A percentile compares a stretch with the other conserved stretches of the same genome.
Evolutionary conservation across 2,329 filamentous ascomycete species (phyloP).

Genomic region (Claviceps maximensis): DNA sequence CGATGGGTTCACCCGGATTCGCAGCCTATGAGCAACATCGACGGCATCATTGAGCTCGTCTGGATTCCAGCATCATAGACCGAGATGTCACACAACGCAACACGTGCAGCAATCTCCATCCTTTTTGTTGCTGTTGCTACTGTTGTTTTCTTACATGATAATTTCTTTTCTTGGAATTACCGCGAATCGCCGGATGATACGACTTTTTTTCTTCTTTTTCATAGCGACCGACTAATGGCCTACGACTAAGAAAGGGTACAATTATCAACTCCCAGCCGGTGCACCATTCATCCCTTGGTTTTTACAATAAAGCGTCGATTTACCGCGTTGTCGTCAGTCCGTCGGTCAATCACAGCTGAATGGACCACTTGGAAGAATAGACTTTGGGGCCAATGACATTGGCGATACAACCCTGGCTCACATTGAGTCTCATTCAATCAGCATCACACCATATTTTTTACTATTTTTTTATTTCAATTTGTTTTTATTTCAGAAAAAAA

Average conservation of each 20-base stretch:
- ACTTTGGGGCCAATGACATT: background rate
- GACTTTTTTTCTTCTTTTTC: background rate
- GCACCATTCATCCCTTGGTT: background rate
- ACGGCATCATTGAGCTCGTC: conserved; percentile 43
- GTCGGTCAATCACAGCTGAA: background rate
- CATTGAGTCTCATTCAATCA: background rate
- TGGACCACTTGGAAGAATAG: background rate
- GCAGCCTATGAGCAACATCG: conserved; percentile 36
- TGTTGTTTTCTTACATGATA: background rate
- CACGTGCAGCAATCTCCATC: no score
- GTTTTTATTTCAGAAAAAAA: background rate
- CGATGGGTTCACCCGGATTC: conserved; percentile 36
- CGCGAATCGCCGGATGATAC: background rate
- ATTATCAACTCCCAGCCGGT: background rate
- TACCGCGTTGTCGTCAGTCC: background rate
- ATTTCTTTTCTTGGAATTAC: background rate
- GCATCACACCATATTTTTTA: background rate
- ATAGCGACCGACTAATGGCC: background rate
- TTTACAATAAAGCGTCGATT: background rate
- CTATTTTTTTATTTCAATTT: background rate
- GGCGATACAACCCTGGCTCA: conserved; percentile 2
- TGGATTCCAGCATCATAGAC: conserved; percentile 31
- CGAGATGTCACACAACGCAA: no score
- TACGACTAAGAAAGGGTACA: background rate
- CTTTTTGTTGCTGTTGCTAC: background rate